Evolutionary conservation across 495 filamentous ascomycete species (phyloP).

Genomic region (Trichoderma gamsii): DNA sequence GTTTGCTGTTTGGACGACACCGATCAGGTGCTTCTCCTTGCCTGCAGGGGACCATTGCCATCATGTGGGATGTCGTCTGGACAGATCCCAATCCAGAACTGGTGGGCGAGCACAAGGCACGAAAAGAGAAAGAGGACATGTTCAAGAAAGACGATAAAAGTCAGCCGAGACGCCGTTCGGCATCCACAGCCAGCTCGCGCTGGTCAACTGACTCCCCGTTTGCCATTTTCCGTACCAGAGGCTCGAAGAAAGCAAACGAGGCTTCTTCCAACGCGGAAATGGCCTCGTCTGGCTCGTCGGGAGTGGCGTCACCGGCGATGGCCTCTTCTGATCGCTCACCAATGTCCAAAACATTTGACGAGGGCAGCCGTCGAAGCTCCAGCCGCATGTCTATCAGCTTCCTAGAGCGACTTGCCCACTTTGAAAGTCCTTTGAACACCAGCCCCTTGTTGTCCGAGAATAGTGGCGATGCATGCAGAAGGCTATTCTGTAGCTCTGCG

Average conservation of each 20-base stretch:
- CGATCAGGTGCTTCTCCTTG: neutral
- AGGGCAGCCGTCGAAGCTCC: neutral
- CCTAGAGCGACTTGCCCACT: neutral
- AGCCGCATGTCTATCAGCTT: neutral
- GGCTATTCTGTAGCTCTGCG: neutral
- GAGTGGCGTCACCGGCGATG: neutral
- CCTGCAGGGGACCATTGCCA: constrained; percentile 14
- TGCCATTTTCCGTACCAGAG: constrained; percentile 28
- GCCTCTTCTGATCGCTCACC: neutral
- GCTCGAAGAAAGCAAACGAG: constrained; percentile 21
- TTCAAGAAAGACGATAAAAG: constrained; percentile 27
- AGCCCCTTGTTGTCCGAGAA: neutral
- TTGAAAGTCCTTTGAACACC: neutral
- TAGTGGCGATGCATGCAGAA: neutral
- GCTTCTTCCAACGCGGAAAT: neutral
- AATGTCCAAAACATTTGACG: neutral
- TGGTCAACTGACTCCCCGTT: constrained; percentile 29
- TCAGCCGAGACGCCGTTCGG: constrained; percentile 25
- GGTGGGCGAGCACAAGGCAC: constrained; percentile 37
- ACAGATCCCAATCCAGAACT: constrained; percentile 39
- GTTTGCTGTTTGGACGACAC: neutral
- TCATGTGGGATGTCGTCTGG: constrained; percentile 51
- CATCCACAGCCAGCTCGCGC: constrained; percentile 33
- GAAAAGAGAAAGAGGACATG: constrained; percentile 32
- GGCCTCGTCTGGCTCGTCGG: neutral